Evolutionary conservation across 176 grass and related monocot species (phyloP).

Genomic region (Avena atlantica): DNA sequence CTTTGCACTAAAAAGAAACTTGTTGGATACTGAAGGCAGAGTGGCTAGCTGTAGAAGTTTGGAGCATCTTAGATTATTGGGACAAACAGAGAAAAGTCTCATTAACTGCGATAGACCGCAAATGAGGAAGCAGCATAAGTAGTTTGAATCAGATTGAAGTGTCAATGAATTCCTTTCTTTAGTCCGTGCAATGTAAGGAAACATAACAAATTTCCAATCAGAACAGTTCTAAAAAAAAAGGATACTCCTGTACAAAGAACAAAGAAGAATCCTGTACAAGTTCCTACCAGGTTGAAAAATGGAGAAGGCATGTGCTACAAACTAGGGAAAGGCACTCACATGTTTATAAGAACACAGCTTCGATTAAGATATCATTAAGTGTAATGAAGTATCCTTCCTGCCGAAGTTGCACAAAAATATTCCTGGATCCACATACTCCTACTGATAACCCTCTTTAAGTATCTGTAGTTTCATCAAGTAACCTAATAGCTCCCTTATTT

Average conservation of each 20-base stretch:
- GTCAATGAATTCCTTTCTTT: background rate
- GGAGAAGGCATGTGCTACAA: background rate
- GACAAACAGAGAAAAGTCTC: background rate
- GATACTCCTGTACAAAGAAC: background rate
- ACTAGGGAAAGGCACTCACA: conserved; percentile 19
- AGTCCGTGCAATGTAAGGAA: background rate
- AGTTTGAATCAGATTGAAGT: background rate
- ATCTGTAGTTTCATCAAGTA: conserved; percentile 38
- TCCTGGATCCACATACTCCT: conserved; percentile 1
- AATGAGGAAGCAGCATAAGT: background rate
- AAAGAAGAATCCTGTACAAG: background rate
- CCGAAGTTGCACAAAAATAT: conserved; percentile 13
- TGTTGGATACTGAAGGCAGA: background rate
- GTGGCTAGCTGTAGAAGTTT: background rate
- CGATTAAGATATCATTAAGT: conserved; percentile 21
- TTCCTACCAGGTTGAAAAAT: conserved; percentile 2
- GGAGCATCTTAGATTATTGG: background rate
- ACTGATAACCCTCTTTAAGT: conserved; percentile 20
- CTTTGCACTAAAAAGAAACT: background rate
- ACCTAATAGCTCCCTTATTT: conserved; percentile 43
- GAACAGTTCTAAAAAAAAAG: conserved; percentile 21
- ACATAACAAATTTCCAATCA: background rate
- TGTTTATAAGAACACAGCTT: conserved; percentile 33
- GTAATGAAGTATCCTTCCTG: background rate
- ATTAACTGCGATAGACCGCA: background rate